Base-by-base conservation (phyloP, 2,329 filamentous ascomycete genomes). In the Waltergamsia citrina region DNA sequence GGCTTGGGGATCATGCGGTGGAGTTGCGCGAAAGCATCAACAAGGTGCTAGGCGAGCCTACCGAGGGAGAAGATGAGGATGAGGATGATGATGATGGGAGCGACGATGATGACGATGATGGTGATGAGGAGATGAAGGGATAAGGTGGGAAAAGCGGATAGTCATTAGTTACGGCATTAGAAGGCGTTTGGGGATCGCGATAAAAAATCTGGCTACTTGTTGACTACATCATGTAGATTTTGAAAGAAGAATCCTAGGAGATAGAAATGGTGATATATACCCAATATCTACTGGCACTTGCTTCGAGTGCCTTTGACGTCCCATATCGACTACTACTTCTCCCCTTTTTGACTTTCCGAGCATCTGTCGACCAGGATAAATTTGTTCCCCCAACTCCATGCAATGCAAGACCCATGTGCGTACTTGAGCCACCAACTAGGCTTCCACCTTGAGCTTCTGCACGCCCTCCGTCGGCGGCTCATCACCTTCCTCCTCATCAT, bases 381-480 rank as follows among this genome's bases (percentile, higher is more conserved):
- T 8, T n/a, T n/a, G 8, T 27, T 27, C 25, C 25, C 22, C 22
- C 8, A 27, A 27, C 25, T 27, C 25, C 25, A 15, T n/a, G 25
- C 12, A 27, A 27, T 27, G 25, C 25, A 27, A 27, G 12, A 27
- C 25, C 18, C 10, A 5, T n/a, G 26, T 28, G 12, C 6, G 25
- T 15, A 15, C 18, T 8, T 28, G n/a, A 28, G 26, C 29, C n/a
- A n/a, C 22, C 8, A n/a, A 32, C 29, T 18, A 14, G 6, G 72
- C 74, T 44, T 75, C 70, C 34, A 93, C 70, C 57, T 84, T 82
- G 44, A 93, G 65, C 54, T 80, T 83, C 42, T 81, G 76, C 39
- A 90, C 59, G 22, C 69, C 74, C 20, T 74, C 78, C 2, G 69
- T 67, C 40, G 68, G 54, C 31, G 70, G 67, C 26, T 67, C 70